These are phyloP conservation scores for Sporisorium exsertum DNA, from an alignment of 1,284 basidiomycete species.

Conservation along the genomic window DNA sequence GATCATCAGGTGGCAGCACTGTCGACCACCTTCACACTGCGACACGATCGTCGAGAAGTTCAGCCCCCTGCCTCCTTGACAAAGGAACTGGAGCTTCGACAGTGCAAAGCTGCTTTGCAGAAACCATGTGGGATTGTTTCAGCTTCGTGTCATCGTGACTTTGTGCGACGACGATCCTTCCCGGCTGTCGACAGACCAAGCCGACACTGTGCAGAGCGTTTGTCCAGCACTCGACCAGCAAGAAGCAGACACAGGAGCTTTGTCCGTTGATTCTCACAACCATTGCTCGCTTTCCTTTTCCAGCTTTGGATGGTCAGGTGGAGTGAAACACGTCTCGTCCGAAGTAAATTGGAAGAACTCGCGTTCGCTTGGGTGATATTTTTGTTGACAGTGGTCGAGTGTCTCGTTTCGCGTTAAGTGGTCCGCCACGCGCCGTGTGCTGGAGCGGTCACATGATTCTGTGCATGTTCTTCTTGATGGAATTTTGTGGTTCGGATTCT, in stretches of 20 bases:
- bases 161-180: background rate
- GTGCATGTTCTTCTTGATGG: constrained; percentile 1
- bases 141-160: background rate
- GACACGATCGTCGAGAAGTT: background rate
- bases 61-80: background rate
- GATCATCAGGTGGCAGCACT: background rate
- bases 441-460: constrained; percentile 35
- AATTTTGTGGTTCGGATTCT: constrained; percentile 1
- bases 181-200: too few relatives aligned
- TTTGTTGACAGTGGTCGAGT: constrained; percentile 43
- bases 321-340: constrained; percentile 38
- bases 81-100: background rate
- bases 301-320: constrained; percentile 24
- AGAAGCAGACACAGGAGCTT: too few relatives aligned
- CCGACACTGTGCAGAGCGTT: too few relatives aligned
- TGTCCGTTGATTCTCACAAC: too few relatives aligned
- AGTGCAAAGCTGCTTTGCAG: background rate
- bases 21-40: background rate
- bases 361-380: constrained; percentile 35
- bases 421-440: constrained; percentile 34
- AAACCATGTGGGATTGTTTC: too few relatives aligned
- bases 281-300: background rate
- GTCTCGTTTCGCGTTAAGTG: constrained; percentile 38
- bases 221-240: background rate
- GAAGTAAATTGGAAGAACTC: constrained; percentile 23